phyloP scores from a whole-genome alignment of 352 stramenopile genomes.

The Elongisporangium senticosum region DNA sequence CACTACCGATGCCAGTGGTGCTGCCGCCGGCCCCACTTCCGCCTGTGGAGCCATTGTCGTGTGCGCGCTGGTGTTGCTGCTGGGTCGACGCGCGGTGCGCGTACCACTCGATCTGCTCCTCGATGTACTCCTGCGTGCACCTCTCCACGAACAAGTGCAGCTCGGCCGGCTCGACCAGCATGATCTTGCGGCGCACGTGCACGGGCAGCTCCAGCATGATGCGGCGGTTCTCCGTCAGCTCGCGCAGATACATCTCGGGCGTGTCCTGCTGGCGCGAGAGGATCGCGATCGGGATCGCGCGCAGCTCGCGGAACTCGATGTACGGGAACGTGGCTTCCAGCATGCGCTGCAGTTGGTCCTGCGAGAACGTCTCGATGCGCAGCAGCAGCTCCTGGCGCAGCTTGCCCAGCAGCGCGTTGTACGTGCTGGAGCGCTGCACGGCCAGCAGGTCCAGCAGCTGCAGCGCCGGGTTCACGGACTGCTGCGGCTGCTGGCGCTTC shows the following conservation, averaged over 20 bases:
- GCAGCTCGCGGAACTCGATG: constrained; percentile 84
- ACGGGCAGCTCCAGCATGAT: constrained; percentile 75
- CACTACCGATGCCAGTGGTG: background rate
- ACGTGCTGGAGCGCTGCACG: constrained; percentile 54
- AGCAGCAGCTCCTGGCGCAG: constrained; percentile 70
- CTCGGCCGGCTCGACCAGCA: constrained; percentile 64
- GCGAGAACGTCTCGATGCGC: constrained; percentile 61
- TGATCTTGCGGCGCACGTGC: constrained; percentile 79
- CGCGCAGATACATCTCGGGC: constrained; percentile 63
- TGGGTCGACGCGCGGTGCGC: constrained; percentile 32
- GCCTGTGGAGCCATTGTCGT: constrained; percentile 23
- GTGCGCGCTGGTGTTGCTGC: constrained; percentile 19
- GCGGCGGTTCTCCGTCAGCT: constrained; percentile 76
- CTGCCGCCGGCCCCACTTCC: constrained; percentile 12
- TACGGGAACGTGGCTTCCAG: constrained; percentile 84
- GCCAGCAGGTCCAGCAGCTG: constrained; percentile 78
- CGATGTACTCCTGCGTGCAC: constrained; percentile 69
- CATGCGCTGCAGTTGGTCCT: constrained; percentile 62
- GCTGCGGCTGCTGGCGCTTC: constrained; percentile 9
- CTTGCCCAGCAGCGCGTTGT: constrained; percentile 60
- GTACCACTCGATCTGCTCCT: constrained; percentile 65
- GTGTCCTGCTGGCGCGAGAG: constrained; percentile 76
- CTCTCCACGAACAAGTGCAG: constrained; percentile 70
- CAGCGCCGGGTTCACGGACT: constrained; percentile 43
- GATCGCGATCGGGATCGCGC: constrained; percentile 78